These are phyloP conservation scores for Leucaena leucocephala DNA, from an alignment of 306 rosid genomes.

Conservation along the genomic window DNA sequence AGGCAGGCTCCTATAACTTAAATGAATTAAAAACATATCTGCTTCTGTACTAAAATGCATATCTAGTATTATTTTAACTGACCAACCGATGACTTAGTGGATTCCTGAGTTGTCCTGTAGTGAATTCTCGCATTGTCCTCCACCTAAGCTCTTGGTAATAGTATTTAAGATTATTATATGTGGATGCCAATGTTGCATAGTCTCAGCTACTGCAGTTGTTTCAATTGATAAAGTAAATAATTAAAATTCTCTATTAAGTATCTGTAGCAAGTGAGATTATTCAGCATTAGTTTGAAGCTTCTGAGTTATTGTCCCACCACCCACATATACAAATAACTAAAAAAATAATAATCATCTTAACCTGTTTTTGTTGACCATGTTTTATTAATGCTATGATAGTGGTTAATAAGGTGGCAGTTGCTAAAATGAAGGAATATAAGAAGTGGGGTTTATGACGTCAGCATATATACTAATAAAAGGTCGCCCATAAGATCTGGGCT, in stretches of 20 bases:
- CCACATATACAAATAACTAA: conserved; percentile 14
- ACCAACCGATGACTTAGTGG: conserved; percentile 51
- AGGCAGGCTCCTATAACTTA: conserved; percentile 52
- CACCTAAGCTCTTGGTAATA: conserved; percentile 43
- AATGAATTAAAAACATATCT: conserved; percentile 48
- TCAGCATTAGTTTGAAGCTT: conserved; percentile 66
- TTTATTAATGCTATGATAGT: conserved; percentile 48
- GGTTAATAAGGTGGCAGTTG: conserved; percentile 45
- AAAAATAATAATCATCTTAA: conserved; percentile 4
- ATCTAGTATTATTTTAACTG: conserved; percentile 58
- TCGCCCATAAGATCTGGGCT: conserved; percentile 87
- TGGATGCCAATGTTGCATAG: conserved; percentile 51
- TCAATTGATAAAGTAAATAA: conserved; percentile 39
- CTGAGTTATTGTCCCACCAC: conserved; percentile 57
- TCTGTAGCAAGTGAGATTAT: conserved; percentile 57
- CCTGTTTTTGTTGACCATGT: conserved; percentile 60
- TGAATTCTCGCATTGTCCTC: conserved; percentile 68
- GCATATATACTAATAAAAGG: conserved; percentile 79
- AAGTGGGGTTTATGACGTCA: conserved; percentile 90
- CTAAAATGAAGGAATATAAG: conserved; percentile 64
- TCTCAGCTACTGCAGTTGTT: conserved; percentile 62
- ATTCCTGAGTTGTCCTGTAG: conserved; percentile 61
- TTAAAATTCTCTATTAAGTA: conserved; percentile 19
- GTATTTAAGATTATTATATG: conserved; percentile 38
- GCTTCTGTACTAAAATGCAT: conserved; percentile 62